These are phyloP conservation scores for Funneliformis mosseae DNA, from an alignment of 192 early-diverging fungal species.

Conservation along the genomic window DNA sequence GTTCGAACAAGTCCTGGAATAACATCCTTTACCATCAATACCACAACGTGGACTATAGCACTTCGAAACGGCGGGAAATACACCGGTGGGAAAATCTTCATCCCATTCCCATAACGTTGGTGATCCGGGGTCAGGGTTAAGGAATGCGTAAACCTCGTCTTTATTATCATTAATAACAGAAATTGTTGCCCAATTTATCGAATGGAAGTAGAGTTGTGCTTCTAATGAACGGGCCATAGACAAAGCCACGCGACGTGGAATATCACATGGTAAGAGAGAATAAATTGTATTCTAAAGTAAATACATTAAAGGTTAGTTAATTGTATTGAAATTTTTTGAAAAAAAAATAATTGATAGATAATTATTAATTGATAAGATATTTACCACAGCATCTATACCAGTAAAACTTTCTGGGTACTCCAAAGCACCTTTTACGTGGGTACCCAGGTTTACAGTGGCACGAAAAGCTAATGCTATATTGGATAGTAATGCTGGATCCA, in stretches of 20 bases:
- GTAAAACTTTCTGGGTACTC: constrained; percentile 35
- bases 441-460: constrained; percentile 28
- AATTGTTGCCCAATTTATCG: constrained; percentile 24
- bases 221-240: constrained; percentile 32
- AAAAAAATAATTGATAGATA: background rate
- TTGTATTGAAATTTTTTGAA: background rate
- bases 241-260: constrained; percentile 14
- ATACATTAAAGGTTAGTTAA: background rate
- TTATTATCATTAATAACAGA: constrained; percentile 15
- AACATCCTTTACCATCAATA: constrained; percentile 34
- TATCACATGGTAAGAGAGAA: background rate
- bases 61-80: constrained; percentile 31
- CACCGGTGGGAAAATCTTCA: constrained; percentile 36
- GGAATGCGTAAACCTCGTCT: constrained; percentile 30
- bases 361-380: background rate
- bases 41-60: constrained; percentile 32
- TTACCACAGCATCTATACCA: constrained; percentile 31
- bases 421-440: constrained; percentile 25
- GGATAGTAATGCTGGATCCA: constrained; percentile 18
- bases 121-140: constrained; percentile 17
- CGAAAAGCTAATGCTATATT: constrained; percentile 31
- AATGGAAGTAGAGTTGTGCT: constrained; percentile 33
- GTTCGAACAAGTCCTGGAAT: constrained; percentile 30
- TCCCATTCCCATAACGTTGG: constrained; percentile 14
- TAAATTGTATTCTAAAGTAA: constrained; percentile 24